A percentile compares a stretch with the other conserved stretches of the same genome.
Evolutionary conservation across 1,284 basidiomycete genomes (phyloP).

Genomic region (Earliella scabrosa): DNA sequence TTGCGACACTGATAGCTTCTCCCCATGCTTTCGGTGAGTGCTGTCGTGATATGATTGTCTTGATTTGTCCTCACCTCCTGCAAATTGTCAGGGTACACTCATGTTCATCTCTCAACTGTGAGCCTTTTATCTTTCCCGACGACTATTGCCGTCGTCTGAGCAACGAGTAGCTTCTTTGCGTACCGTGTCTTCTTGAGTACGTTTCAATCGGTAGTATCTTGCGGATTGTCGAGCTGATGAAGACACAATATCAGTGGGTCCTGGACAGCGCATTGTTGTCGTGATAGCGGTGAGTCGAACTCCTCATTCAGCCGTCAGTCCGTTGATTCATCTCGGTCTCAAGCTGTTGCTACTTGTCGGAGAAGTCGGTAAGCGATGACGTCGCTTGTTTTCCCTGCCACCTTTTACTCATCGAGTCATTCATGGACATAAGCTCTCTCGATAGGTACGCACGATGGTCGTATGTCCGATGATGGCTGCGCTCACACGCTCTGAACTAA

Average conservation of each 20-base stretch:
- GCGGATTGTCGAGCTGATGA: background rate
- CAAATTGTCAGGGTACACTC: constrained; percentile 3
- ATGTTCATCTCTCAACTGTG: constrained; percentile 5
- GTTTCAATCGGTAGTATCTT: background rate
- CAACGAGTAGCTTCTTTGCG: background rate
- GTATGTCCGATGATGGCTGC: too few relatives aligned
- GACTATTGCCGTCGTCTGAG: background rate
- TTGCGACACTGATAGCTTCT: background rate
- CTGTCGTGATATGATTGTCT: background rate
- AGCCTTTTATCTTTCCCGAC: background rate
- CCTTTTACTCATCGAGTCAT: too few relatives aligned
- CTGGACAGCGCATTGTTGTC: background rate
- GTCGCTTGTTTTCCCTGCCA: too few relatives aligned
- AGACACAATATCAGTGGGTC: background rate
- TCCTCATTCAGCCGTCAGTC: background rate
- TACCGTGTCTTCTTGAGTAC: constrained; percentile 9
- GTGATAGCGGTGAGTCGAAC: background rate
- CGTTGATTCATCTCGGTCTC: background rate
- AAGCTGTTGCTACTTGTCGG: background rate
- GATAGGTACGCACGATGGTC: background rate
- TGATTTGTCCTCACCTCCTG: too few relatives aligned
- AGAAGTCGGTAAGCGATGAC: background rate
- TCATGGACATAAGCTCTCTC: too few relatives aligned
- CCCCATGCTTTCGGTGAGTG: constrained; percentile 1
- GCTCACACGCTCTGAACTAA: too few relatives aligned